phyloP scores from a whole-genome alignment of 805 yeast genomes.

The Kodamaea fukazawae region DNA sequence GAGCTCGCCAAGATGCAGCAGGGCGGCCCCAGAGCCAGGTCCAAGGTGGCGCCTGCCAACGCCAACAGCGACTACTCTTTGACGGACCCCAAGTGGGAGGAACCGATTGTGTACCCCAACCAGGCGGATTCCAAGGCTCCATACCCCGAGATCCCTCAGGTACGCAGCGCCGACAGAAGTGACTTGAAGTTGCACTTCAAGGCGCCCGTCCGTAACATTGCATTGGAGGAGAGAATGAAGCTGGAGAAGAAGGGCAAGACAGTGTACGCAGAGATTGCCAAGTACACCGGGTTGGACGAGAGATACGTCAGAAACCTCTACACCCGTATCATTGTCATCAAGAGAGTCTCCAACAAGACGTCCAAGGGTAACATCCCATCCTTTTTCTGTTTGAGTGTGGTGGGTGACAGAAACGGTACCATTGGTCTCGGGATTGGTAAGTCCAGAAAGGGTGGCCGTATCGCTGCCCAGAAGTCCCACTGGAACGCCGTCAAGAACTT shows the following conservation, averaged over 20 bases:
- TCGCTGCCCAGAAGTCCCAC: conserved; percentile 79
- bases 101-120: conserved; percentile 49
- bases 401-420: conserved; percentile 92
- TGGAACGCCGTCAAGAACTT: conserved; percentile 92
- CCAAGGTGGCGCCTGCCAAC: conserved; percentile 62
- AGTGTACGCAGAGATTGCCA: conserved; percentile 56
- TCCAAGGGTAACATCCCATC: conserved; percentile 86
- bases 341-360: conserved; percentile 87
- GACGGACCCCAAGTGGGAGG: conserved; percentile 76
- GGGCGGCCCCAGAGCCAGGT: conserved; percentile 28
- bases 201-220: conserved; percentile 15
- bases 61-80: conserved; percentile 68
- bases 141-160: conserved; percentile 55
- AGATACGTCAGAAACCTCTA: conserved; percentile 58
- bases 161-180: conserved; percentile 51
- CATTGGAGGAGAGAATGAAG: conserved; percentile 14
- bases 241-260: conserved; percentile 18
- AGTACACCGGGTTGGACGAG: conserved; percentile 65
- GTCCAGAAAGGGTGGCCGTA: conserved; percentile 70
- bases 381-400: conserved; percentile 80
- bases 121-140: conserved; percentile 51
- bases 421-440: conserved; percentile 95
- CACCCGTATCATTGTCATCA: conserved; percentile 66
- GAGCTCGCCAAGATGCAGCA: conserved; percentile 45
- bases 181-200: conserved; percentile 38